These are phyloP conservation scores for Aspergillus sp. DNA, from an alignment of 2,329 filamentous ascomycete species.

Conservation along the genomic window DNA sequence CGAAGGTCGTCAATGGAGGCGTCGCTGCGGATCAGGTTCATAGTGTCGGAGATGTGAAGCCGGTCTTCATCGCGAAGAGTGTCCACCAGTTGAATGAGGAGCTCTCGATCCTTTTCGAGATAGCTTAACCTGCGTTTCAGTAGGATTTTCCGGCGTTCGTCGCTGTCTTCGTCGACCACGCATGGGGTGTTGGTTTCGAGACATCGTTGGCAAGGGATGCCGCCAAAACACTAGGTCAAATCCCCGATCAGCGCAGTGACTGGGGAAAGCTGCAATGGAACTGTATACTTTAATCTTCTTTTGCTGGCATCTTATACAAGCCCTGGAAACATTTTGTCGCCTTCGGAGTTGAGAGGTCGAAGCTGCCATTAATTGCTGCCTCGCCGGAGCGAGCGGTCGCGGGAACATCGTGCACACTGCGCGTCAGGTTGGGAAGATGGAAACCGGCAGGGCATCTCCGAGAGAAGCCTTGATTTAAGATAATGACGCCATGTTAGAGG, in stretches of 20 bases:
- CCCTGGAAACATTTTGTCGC: neutral
- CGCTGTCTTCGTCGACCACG: constrained; percentile 11
- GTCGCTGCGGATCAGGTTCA: constrained; percentile 13
- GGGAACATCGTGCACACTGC: neutral
- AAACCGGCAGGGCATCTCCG: too few relatives aligned
- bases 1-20: constrained; percentile 13
- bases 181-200: constrained; percentile 3
- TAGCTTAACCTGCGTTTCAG: constrained; percentile 12
- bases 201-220: neutral
- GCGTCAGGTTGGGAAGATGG: too few relatives aligned
- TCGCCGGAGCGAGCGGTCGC: neutral
- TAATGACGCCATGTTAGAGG: too few relatives aligned
- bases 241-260: neutral
- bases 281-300: neutral
- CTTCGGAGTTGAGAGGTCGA: neutral
- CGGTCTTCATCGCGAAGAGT: constrained; percentile 12
- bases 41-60: constrained; percentile 1
- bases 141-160: constrained; percentile 12
- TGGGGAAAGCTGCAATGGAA: neutral
- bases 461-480: too few relatives aligned
- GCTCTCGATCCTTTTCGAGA: constrained; percentile 15
- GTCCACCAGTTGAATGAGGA: constrained; percentile 13
- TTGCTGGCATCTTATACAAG: neutral
- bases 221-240: neutral
- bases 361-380: neutral